Percentiles rank a stretch among this genome's conserved stretches.
These are phyloP conservation scores for Talaromyces nanjingensis DNA, from an alignment of 495 filamentous ascomycete genomes.

Conservation along the genomic window DNA sequence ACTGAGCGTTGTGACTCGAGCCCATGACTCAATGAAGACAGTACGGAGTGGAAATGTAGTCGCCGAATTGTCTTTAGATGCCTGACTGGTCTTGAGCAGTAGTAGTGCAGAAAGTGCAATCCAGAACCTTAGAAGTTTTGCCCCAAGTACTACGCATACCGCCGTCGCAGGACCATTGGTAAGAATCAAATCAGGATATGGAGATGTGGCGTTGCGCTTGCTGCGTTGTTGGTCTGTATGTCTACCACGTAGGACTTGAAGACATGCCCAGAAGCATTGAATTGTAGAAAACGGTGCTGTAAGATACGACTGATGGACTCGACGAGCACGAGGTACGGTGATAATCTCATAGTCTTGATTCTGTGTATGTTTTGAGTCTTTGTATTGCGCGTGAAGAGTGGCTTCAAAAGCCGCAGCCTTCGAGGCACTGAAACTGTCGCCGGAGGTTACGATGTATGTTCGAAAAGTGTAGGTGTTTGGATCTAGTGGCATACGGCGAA, in stretches of 20 bases:
- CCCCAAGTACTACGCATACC: slow-evolving; percentile 68
- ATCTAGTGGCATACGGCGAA: slow-evolving; percentile 43
- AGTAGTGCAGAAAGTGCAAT: slow-evolving; percentile 13
- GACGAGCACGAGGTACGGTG: slow-evolving; percentile 62
- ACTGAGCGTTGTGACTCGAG: slow-evolving; percentile 70
- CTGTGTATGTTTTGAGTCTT: slow-evolving; percentile 19
- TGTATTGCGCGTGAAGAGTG: slow-evolving; percentile 11
- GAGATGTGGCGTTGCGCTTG: slow-evolving; percentile 15
- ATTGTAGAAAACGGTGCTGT: slow-evolving; percentile 58
- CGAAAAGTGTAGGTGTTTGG: slow-evolving; percentile 53
- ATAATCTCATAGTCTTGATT: slow-evolving; percentile 43
- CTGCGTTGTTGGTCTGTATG: slow-evolving; percentile 23
- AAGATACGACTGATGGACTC: slow-evolving; percentile 68
- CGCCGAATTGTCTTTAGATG: neutral
- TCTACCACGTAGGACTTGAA: slow-evolving; percentile 35
- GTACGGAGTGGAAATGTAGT: slow-evolving; percentile 50
- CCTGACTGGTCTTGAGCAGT: neutral
- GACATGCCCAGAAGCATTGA: slow-evolving; percentile 44
- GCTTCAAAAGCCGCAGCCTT: slow-evolving; percentile 61
- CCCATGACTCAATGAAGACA: slow-evolving; percentile 90
- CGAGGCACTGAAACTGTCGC: slow-evolving; percentile 66
- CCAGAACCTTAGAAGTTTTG: slow-evolving; percentile 57
- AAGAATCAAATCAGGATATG: slow-evolving; percentile 65
- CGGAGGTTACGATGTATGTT: slow-evolving; percentile 73
- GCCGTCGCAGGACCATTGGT: slow-evolving; percentile 86